Percentiles rank a stretch among this genome's conserved stretches.
Conservation (phyloP, 2,329 filamentous ascomycete species). For the Lachnellula subtilissima region DNA sequence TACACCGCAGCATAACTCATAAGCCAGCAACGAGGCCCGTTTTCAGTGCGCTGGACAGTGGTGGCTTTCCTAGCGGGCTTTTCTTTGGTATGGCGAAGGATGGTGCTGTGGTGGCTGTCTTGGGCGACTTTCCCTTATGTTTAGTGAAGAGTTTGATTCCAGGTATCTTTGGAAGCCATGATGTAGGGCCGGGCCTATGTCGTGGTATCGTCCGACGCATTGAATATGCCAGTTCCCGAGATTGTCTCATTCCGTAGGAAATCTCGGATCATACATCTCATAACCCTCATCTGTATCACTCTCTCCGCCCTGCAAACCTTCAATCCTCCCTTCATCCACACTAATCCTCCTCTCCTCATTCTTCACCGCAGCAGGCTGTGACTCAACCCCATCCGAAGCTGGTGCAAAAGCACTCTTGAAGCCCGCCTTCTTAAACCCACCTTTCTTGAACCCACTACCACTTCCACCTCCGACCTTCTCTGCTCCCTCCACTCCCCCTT, state of each 20-base stretch:
- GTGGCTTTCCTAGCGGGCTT: too few relatives aligned
- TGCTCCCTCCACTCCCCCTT: slow-evolving; percentile 20
- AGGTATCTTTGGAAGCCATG: not conserved
- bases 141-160: not conserved
- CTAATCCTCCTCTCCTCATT: slow-evolving; percentile 30
- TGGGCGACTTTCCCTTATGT: too few relatives aligned
- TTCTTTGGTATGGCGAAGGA: too few relatives aligned
- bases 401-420: slow-evolving; percentile 73
- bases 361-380: slow-evolving; percentile 28
- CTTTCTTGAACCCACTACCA: slow-evolving; percentile 57
- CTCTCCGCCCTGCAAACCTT: slow-evolving; percentile 49
- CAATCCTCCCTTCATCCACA: slow-evolving; percentile 17
- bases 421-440: slow-evolving; percentile 75
- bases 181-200: too few relatives aligned
- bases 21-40: too few relatives aligned
- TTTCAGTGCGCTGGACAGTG: too few relatives aligned
- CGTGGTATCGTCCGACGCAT: not conserved
- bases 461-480: slow-evolving; percentile 18
- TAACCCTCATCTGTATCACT: slow-evolving; percentile 68
- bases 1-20: too few relatives aligned
- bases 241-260: slow-evolving; percentile 52
- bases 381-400: slow-evolving; percentile 40
- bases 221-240: not conserved
- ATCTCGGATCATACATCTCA: slow-evolving; percentile 59
- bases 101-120: too few relatives aligned